Evolutionary conservation across 345 rosid genomes (phyloP), one percentile per base, ranked within the genome.

Genomic region (Trapa incisa): DNA sequence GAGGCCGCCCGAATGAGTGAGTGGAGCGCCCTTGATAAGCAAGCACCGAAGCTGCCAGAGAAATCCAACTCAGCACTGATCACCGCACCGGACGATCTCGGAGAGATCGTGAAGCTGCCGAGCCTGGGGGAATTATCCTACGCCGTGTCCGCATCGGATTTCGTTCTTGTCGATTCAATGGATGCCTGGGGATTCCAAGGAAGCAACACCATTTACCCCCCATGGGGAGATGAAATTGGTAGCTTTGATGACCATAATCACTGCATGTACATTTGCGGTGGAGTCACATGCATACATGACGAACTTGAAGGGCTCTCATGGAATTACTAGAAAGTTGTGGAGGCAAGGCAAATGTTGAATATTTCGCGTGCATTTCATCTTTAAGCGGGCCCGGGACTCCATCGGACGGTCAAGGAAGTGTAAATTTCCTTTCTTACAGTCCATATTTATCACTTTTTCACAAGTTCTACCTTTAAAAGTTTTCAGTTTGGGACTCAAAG

Each of bases 41-140:
- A 35, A 36, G 37, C 67, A 37, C 52, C 63, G 29, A 22, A 22
- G 22, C 15, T 58, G 35, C 38, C 11, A 16, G 35, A 33, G 13
- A 10, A 37, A 11, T 58, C 38, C 10, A 4, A 15, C 38, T 35
- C 63, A 3, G 0, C 37, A 5, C 3, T 35, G 5, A 16, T 11
- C 32, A 62, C 68, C 16, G 52, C 68, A 32, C 39, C 73, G 2
- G 98, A 89, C 16, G 93, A 86, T 78, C 72, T 92, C 29, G 75
- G 81, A 43, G 89, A 92, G 82, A 89, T 92, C 35, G 86, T 89
- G 29, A 89, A 92, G 80, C 64, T 92, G 53, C 98, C 98, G 47
- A 83, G 82, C 68, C 75, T 92, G 5, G 96, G 76, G 39, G 61
- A 84, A 45, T 22, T 22, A 22, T 76, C 80, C 72, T 85, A 71